A percentile compares a stretch with the other conserved stretches of the same genome.
Evolutionary conservation across 73 alveolate species (phyloP).

Genomic region (Stentor roeselii): DNA sequence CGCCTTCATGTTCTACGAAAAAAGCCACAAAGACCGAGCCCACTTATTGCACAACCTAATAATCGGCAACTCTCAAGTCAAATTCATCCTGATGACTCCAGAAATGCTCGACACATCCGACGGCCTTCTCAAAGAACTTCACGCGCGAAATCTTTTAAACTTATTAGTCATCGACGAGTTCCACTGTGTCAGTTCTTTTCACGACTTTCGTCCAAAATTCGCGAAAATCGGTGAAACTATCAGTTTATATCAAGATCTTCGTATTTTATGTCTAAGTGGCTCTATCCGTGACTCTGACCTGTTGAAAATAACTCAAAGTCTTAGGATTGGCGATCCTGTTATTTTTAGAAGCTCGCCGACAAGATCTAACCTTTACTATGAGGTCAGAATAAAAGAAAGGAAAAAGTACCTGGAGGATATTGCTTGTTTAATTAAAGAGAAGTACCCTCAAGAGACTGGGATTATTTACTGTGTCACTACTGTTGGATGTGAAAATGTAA

Average conservation of each 20-base stretch:
- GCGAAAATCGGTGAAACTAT: slow-evolving; percentile 68
- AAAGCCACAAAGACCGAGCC: background rate
- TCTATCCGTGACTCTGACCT: slow-evolving; percentile 94
- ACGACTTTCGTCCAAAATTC: slow-evolving; percentile 96
- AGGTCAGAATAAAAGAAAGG: slow-evolving; percentile 70
- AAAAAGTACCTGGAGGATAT: slow-evolving; percentile 71
- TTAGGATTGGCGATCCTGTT: slow-evolving; percentile 70
- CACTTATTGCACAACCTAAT: background rate
- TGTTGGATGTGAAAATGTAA: slow-evolving; percentile 86
- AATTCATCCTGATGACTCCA: slow-evolving; percentile 59
- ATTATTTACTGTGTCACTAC: slow-evolving; percentile 91
- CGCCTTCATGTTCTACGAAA: background rate
- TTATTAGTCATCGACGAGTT: slow-evolving; percentile 98
- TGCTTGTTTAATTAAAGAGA: slow-evolving; percentile 50
- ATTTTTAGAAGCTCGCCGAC: slow-evolving; percentile 85
- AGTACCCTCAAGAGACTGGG: slow-evolving; percentile 59
- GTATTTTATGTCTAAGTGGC: slow-evolving; percentile 96
- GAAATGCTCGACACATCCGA: slow-evolving; percentile 48
- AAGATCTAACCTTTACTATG: slow-evolving; percentile 86
- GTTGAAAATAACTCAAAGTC: slow-evolving; percentile 84
- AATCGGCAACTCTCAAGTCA: background rate
- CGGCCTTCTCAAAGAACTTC: slow-evolving; percentile 41
- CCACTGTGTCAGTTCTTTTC: slow-evolving; percentile 99
- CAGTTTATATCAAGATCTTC: slow-evolving; percentile 83
- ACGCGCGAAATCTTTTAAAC: slow-evolving; percentile 34